Percentiles rank a stretch among this genome's conserved stretches.
phyloP scores from a whole-genome alignment of 2,329 filamentous ascomycete genomes.

The Diaporthe humulicola region DNA sequence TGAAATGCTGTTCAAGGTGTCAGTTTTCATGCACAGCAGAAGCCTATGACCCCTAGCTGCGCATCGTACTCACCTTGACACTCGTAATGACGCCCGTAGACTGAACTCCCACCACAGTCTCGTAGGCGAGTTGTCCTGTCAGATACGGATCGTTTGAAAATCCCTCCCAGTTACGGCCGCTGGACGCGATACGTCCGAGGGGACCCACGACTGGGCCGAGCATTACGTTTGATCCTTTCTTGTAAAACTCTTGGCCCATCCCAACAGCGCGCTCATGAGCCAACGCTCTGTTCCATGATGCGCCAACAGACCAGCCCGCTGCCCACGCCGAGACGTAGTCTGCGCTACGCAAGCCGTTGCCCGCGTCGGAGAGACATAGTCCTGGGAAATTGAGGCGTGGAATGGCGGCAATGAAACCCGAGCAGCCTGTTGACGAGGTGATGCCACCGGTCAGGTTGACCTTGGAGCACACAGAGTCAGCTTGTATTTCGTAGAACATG shows the following conservation, averaged over 20 bases:
- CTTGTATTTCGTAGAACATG: not conserved
- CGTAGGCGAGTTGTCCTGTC: slow-evolving; percentile 52
- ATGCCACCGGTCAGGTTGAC: slow-evolving; percentile 81
- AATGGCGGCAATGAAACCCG: slow-evolving; percentile 57
- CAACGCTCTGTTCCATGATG: slow-evolving; percentile 78
- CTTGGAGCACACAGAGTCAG: slow-evolving; percentile 47
- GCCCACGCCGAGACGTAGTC: slow-evolving; percentile 59
- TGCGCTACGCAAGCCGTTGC: slow-evolving; percentile 57
- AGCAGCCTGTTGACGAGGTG: slow-evolving; percentile 60
- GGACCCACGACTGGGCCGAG: slow-evolving; percentile 80
- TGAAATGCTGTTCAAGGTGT: slow-evolving; percentile 69
- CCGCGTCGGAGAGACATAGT: slow-evolving; percentile 59
- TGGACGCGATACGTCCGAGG: slow-evolving; percentile 68
- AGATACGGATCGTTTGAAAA: slow-evolving; percentile 69
- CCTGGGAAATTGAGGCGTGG: slow-evolving; percentile 56
- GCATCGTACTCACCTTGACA: slow-evolving; percentile 53
- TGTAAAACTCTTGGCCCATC: slow-evolving; percentile 80
- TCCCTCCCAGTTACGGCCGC: slow-evolving; percentile 70
- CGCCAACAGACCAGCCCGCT: slow-evolving; percentile 56
- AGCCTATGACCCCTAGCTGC: not conserved
- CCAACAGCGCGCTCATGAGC: slow-evolving; percentile 76
- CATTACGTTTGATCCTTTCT: slow-evolving; percentile 82
- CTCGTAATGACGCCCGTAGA: slow-evolving; percentile 77
- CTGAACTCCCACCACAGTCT: slow-evolving; percentile 76
- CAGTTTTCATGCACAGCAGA: not conserved